Evolutionary conservation across 768 basidiomycete genomes (phyloP).

Genomic region (Gymnopilus dilepis): DNA sequence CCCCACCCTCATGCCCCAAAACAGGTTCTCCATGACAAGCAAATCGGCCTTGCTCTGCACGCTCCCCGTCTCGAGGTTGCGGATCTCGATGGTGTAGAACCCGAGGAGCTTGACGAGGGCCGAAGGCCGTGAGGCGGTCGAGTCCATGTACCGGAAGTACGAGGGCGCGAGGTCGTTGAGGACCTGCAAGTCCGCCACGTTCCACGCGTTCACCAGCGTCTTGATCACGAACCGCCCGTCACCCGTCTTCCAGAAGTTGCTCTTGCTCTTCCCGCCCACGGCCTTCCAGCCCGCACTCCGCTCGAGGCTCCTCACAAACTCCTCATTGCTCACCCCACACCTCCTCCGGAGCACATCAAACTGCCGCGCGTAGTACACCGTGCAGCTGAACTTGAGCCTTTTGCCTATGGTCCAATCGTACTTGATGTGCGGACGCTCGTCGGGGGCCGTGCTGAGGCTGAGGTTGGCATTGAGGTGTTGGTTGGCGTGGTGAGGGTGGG

Average conservation of each 20-base stretch:
- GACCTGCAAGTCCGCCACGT: conserved; percentile 86
- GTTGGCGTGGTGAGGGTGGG: too few species aligned
- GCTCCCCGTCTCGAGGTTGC: conserved; percentile 70
- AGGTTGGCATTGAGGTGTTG: too few species aligned
- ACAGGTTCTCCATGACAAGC: conserved; percentile 86
- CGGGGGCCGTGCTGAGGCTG: conserved; percentile 34
- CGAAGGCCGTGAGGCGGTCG: conserved; percentile 67
- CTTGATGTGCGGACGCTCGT: conserved; percentile 82
- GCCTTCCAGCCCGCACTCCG: conserved; percentile 72
- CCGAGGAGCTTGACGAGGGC: conserved; percentile 81
- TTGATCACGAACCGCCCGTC: conserved; percentile 86
- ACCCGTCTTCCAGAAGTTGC: conserved; percentile 81
- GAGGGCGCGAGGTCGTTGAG: conserved; percentile 77
- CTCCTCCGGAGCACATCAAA: conserved; percentile 70
- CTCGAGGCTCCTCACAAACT: conserved; percentile 64
- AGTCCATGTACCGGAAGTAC: conserved; percentile 81
- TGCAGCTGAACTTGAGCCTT: conserved; percentile 77
- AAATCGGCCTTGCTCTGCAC: conserved; percentile 75
- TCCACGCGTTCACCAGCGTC: conserved; percentile 86
- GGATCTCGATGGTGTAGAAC: conserved; percentile 79
- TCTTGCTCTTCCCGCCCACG: conserved; percentile 80
- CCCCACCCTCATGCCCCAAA: conserved; percentile 79
- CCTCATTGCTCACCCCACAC: conserved; percentile 65
- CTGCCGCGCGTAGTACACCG: conserved; percentile 82
- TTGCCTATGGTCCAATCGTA: conserved; percentile 83